Evolutionary conservation across 805 yeast species (phyloP).

Genomic region (Trichomonascus vanleenenianus): DNA sequence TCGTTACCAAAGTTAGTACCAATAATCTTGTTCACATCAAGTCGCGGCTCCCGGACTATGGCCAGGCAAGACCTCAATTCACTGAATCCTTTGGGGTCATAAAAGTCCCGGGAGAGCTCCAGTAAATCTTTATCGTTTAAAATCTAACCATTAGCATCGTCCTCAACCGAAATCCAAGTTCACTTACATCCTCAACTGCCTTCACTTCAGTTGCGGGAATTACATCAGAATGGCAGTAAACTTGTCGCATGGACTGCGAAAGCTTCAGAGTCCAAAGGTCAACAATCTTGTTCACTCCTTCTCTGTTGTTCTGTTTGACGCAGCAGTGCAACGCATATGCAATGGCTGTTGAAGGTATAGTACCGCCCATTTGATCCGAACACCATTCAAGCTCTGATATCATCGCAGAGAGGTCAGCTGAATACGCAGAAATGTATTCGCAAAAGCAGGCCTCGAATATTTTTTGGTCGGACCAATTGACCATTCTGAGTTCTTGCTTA

Average conservation of each 20-base stretch:
- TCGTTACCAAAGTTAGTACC: not conserved
- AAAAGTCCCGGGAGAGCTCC: not conserved
- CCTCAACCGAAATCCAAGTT: no score
- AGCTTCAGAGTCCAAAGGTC: constrained; percentile 2
- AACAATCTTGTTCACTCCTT: constrained; percentile 1
- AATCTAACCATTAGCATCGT: no score
- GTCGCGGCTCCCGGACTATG: not conserved
- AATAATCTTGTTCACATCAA: not conserved
- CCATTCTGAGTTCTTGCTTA: no score
- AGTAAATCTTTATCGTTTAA: no score
- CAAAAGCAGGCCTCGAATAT: no score
- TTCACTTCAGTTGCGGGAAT: constrained; percentile 3
- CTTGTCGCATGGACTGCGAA: constrained; percentile 1
- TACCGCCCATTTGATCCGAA: not conserved
- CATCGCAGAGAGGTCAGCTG: no score
- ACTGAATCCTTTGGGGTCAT: not conserved
- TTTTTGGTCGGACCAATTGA: no score
- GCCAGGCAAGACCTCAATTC: not conserved
- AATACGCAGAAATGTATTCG: no score
- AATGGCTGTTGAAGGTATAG: constrained; percentile 3
- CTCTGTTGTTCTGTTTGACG: constrained; percentile 1
- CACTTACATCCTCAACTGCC: constrained; percentile 1
- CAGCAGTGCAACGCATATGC: constrained; percentile 12
- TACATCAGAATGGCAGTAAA: constrained; percentile 5
- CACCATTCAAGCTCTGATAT: no score